phyloP scores from a whole-genome alignment of 495 filamentous ascomycete species.

The Neohortaea acidophila region DNA sequence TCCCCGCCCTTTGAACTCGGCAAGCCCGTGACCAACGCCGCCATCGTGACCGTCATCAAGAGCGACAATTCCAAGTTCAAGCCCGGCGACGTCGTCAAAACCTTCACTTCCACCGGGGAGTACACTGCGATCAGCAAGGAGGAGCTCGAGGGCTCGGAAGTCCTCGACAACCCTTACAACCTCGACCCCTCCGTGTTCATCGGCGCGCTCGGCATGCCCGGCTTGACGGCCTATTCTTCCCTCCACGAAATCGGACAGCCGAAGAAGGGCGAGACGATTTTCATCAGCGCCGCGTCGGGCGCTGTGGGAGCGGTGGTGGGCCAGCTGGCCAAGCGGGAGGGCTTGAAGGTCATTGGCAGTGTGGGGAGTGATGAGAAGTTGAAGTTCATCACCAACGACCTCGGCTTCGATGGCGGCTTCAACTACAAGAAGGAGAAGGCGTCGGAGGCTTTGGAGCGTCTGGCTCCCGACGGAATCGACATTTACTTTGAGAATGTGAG shows the following conservation, averaged over 20 bases:
- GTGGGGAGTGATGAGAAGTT: slow-evolving; percentile 42
- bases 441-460: slow-evolving; percentile 49
- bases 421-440: slow-evolving; percentile 58
- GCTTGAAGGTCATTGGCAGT: slow-evolving; percentile 64
- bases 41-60: slow-evolving; percentile 26
- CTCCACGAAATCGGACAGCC: slow-evolving; percentile 74
- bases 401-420: slow-evolving; percentile 38
- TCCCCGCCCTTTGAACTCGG: slow-evolving; percentile 25
- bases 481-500: slow-evolving; percentile 96
- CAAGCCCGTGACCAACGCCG: slow-evolving; percentile 28
- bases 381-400: slow-evolving; percentile 34
- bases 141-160: slow-evolving; percentile 6
- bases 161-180: slow-evolving; percentile 39
- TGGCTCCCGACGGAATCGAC: slow-evolving; percentile 73
- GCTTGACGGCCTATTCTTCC: slow-evolving; percentile 66
- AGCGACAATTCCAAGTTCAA: slow-evolving; percentile 23
- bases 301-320: slow-evolving; percentile 77
- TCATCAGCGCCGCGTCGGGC: slow-evolving; percentile 66
- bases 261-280: slow-evolving; percentile 78
- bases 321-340: slow-evolving; percentile 75
- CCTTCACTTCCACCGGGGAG: slow-evolving; percentile 19
- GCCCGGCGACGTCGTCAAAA: slow-evolving; percentile 21
- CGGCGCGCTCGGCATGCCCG: slow-evolving; percentile 75
- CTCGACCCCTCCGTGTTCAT: slow-evolving; percentile 50
- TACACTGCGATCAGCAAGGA: slow-evolving; percentile 22